Base-by-base conservation (phyloP, 768 basidiomycete genomes). In the Rhizopogon salebrosus region DNA sequence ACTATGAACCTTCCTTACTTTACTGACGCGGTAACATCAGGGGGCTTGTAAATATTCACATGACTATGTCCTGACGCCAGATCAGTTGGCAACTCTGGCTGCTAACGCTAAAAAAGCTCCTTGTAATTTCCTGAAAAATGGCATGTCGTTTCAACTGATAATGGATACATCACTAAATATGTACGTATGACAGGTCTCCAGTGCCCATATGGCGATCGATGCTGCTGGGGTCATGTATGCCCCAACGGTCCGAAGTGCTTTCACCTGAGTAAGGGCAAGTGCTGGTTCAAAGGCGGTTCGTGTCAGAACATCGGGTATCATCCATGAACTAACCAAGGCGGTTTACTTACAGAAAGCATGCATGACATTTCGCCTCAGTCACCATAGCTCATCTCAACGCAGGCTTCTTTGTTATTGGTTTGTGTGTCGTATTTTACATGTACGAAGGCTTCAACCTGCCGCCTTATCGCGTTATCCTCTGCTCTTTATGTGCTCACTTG, bases 201-300 rank as follows among this genome's bases (percentile, higher is more conserved):
- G 49, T 91, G 89, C 58, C 87, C 88, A n/a, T 84, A 83, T 57
- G 88, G 85, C 38, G 80, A 82, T 39, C 72, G 72, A 54, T 92
- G 89, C 62, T 90, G 88, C 67, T 91, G 89, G 87, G 89, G 89
- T 7, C 89, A 92, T 64, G 72, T 81, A 22, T 92, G 89, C 60
- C 89, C 89, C 13, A 85, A 85, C 58, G 89, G 89, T n/a, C 76
- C 78, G 16, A 81, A 79, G 61, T 87, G 85, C 60, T 71, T 68
- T 41, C 85, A 87, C 66, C 70, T 85, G 27, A 81, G 79, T 69
- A 88, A 85, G 63, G 88, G 89, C 39, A 90, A 86, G 70, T 92
- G 89, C 64, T 90, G 89, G 87, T 92, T 92, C 70, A 90, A 91
- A 78, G 88, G 85, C 59, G 69, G 78, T 79, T 52, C 61, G 79